Percentiles rank a stretch among this genome's conserved stretches.
These are phyloP conservation scores for Leccinum subgranulosum DNA, from an alignment of 768 basidiomycete species.

Conservation along the genomic window DNA sequence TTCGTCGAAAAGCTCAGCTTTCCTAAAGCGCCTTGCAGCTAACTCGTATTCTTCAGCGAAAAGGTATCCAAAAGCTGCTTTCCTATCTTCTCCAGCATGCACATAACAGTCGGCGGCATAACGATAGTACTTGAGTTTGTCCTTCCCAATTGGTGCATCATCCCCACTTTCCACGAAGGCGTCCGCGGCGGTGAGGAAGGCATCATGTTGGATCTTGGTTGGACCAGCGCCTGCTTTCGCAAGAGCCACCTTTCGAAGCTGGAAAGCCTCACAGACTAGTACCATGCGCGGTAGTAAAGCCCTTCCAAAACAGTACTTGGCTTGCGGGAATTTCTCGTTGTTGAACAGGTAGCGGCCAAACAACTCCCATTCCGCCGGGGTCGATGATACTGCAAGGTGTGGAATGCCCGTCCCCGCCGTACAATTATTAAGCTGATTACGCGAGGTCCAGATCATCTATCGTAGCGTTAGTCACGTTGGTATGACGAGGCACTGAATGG, in stretches of 20 bases:
- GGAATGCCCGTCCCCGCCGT: constrained; percentile 49
- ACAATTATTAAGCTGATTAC: constrained; percentile 45
- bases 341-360: constrained; percentile 42
- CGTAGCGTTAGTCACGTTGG: background rate
- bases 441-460: constrained; percentile 52
- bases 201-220: constrained; percentile 13
- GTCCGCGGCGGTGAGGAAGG: constrained; percentile 45
- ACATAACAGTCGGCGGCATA: constrained; percentile 50
- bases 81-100: constrained; percentile 34
- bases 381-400: constrained; percentile 52
- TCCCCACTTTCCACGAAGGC: constrained; percentile 45
- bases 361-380: constrained; percentile 44
- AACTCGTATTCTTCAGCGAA: constrained; percentile 40
- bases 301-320: constrained; percentile 51
- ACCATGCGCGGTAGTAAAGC: constrained; percentile 43
- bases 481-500: background rate
- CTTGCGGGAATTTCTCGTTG: constrained; percentile 43
- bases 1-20: constrained; percentile 49
- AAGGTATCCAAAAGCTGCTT: constrained; percentile 45
- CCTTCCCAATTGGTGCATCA: constrained; percentile 24
- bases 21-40: constrained; percentile 47
- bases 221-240: constrained; percentile 24
- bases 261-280: constrained; percentile 49
- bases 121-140: constrained; percentile 36
- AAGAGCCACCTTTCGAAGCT: constrained; percentile 50